These are phyloP conservation scores for Solanum pennellii DNA, from an alignment of 257 asterid species.

Conservation along the genomic window DNA sequence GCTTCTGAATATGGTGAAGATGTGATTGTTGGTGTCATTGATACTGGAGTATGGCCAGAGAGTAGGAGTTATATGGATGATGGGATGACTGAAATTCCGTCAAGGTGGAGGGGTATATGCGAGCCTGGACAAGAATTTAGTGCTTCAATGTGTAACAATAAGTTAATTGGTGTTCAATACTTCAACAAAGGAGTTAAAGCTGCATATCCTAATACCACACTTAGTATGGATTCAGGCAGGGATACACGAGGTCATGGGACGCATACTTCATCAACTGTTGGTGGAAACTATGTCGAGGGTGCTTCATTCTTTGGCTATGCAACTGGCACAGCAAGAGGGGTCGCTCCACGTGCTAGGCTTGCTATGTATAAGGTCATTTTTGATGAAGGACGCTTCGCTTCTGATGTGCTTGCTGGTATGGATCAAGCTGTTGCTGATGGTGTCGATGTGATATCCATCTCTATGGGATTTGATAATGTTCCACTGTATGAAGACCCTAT, in stretches of 20 bases:
- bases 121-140: conserved; percentile 36
- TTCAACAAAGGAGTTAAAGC: conserved; percentile 39
- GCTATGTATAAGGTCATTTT: conserved; percentile 43
- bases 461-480: conserved; percentile 16
- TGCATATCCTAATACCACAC: conserved; percentile 6
- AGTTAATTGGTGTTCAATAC: conserved; percentile 38
- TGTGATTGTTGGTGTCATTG: conserved; percentile 45
- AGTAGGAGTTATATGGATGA: conserved; percentile 41
- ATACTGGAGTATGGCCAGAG: conserved; percentile 56
- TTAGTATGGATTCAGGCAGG: conserved; percentile 38
- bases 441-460: conserved; percentile 43
- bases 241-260: conserved; percentile 43
- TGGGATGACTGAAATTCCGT: conserved; percentile 34
- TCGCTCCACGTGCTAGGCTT: conserved; percentile 39
- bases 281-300: conserved; percentile 30
- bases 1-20: conserved; percentile 40
- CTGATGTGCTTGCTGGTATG: conserved; percentile 50
- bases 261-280: conserved; percentile 33
- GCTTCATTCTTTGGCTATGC: conserved; percentile 46
- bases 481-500: conserved; percentile 39
- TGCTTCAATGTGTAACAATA: conserved; percentile 36
- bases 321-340: conserved; percentile 31
- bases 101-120: conserved; percentile 49
- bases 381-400: conserved; percentile 32
- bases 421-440: conserved; percentile 57